phyloP scores from a whole-genome alignment of 495 filamentous ascomycete species.

The Penicillium atrosanguineum region DNA sequence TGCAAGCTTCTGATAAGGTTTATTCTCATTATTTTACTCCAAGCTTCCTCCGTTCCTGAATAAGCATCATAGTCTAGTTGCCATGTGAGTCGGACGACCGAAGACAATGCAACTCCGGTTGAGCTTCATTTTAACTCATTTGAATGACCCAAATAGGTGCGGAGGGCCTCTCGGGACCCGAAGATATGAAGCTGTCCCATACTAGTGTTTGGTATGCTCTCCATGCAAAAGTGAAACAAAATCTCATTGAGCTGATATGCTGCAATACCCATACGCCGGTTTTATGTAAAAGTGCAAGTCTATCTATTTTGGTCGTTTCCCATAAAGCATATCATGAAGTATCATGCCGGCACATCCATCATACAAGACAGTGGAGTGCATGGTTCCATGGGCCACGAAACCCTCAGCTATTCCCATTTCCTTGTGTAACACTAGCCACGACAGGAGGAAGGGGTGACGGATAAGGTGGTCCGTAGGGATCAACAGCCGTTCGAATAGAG shows the following conservation, averaged over 20 bases:
- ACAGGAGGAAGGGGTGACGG: constrained; percentile 3
- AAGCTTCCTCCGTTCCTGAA: neutral
- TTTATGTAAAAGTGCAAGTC: constrained; percentile 11
- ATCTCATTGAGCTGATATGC: neutral
- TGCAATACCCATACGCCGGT: constrained; percentile 12
- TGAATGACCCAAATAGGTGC: neutral
- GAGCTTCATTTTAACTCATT: neutral
- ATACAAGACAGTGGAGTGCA: neutral
- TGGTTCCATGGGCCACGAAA: neutral
- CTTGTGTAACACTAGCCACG: constrained; percentile 11
- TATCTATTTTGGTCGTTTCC: constrained; percentile 27
- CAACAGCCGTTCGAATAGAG: constrained; percentile 36
- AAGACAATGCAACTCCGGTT: neutral
- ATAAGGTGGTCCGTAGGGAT: constrained; percentile 33
- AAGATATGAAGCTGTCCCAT: neutral
- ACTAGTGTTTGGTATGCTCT: neutral
- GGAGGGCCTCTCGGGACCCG: neutral
- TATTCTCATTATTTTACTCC: neutral
- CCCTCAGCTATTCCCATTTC: constrained; percentile 20
- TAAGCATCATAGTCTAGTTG: neutral
- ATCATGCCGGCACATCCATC: constrained; percentile 7
- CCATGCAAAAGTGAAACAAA: neutral
- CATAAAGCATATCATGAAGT: constrained; percentile 19
- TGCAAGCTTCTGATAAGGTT: too few relatives aligned
- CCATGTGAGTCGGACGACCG: too few relatives aligned